Base-by-base conservation (phyloP, 495 filamentous ascomycete species). In the Annulohypoxylon maeteangense region DNA sequence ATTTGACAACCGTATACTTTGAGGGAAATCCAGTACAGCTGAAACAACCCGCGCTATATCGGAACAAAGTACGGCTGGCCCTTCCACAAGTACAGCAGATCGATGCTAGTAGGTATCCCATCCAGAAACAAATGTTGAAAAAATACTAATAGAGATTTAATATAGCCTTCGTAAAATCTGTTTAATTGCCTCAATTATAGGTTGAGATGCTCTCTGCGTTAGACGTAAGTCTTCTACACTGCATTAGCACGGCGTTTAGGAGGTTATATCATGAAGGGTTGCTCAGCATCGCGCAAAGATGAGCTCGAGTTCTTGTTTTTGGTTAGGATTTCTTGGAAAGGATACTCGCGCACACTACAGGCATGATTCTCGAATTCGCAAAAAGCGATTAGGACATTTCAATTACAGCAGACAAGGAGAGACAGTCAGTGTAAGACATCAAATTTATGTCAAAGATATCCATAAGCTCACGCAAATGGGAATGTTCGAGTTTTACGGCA, bases 1-100 rank as follows among this genome's bases (percentile, higher is more conserved):
- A 90, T 44, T 80, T 99, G 74, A 85, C 91, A 65, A 98, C 96
- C 2, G 95, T 99, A 25, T 99, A 99, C 78, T 96, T 99, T 75
- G 95, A 99, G 79, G 94, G 93, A 0, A 98, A 97, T 75, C 95
- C 95, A 48, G 76, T 99, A 74, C 94, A 98, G 83, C 84, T 84
- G 70, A 88, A 84, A 63, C 87, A 85, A 25, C 89, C 89, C 40
- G 90, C 89, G 18, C 76, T 97, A 55, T 99, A 99, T 80, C 85
- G 96, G 76, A 97, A 97, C 77, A 98, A 99, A 82, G 88, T 99
- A 27, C 85, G 89, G 70, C 80, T 99, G 80, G 91, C 93, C 53
- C 79, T 99, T 79, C 95, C 95, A 74, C 89, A 92, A 77, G 83
- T 99, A 29, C 83, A 86, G 78, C 92, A 99, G 85, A 97, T 99